Base-by-base conservation (phyloP, 164 flowering plant species). In the Cinnamomum chago region DNA sequence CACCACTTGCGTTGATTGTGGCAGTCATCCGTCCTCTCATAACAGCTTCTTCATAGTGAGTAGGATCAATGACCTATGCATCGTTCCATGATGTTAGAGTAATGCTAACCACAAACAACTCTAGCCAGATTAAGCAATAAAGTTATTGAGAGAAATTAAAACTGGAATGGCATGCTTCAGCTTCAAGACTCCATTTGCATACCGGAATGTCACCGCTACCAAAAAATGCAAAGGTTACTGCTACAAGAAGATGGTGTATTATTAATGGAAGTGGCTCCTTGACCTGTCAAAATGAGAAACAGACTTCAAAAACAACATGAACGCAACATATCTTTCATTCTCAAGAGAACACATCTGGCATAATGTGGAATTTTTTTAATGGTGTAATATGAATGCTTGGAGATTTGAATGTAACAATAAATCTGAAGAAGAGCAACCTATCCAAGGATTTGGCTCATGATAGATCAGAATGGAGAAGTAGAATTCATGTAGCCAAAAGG, bases 1-100 rank as follows among this genome's bases (percentile, higher is more conserved):
- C 99, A 70, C 94, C 93, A 80, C 87, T 92, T 78, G 94, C 79
- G 79, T 92, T 96, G 50, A 92, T 80, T 70, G 95, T 96, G 40
- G 83, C 88, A 73, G 97, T 92, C 90, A 96, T 85, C 78, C 90
- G 88, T 72, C 97, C 98, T 65, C 88, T 86, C 97, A 91, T 91
- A 66, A 96, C 88, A 85, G 88, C 90, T 84, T 96, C 99, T 80
- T 96, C 99, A 69, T 68, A 72, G 81, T 96, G 85, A 17, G 90
- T 87, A 55, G 99, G 99, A 80, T 96, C 99, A 10, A 92, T 75
- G 65, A 88, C 88, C 97, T 92, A 79, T 55, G 67, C 62, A 71
- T 72, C 78, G 73, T 9, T 71, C 28, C 58, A 67, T n/a, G 13
- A 72, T 47, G 69, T 79, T 22, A 79, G 73, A 55, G 25, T 66